phyloP scores from a whole-genome alignment of 257 asterid genomes.

The Scutellaria galericulata region DNA sequence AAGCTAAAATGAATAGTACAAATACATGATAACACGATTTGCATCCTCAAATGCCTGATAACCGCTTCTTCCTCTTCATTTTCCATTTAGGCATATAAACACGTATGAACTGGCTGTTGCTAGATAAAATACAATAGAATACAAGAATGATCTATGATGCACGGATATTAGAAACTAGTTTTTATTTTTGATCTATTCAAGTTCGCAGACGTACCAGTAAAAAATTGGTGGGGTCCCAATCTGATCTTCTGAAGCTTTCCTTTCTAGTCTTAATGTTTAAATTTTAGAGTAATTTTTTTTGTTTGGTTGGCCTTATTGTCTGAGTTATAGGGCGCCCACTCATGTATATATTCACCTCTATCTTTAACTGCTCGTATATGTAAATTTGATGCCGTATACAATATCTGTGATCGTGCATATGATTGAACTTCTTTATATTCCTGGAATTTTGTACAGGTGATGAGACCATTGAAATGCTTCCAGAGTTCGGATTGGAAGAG shows the following conservation, averaged over 20 bases:
- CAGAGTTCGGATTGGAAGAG: conserved; percentile 65
- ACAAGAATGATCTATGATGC: background rate
- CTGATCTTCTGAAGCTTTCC: background rate
- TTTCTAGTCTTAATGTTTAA: background rate
- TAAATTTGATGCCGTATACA: no score
- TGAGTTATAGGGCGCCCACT: no score
- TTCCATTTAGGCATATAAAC: background rate
- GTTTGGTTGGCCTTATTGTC: no score
- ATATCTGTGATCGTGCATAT: background rate
- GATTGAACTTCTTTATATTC: background rate
- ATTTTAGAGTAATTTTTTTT: background rate
- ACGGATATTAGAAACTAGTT: background rate
- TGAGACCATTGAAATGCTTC: conserved; percentile 78
- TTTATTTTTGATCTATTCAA: background rate
- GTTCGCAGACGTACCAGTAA: background rate
- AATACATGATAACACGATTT: no score
- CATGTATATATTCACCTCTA: no score
- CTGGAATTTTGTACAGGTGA: conserved; percentile 49
- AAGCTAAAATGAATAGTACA: no score
- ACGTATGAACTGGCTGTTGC: background rate
- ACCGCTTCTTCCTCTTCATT: background rate
- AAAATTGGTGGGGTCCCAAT: background rate
- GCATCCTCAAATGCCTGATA: background rate
- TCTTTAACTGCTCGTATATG: no score
- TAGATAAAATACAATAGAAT: background rate